Evolutionary conservation across 345 rosid genomes (phyloP).

Genomic region (Acer yangbiense): DNA sequence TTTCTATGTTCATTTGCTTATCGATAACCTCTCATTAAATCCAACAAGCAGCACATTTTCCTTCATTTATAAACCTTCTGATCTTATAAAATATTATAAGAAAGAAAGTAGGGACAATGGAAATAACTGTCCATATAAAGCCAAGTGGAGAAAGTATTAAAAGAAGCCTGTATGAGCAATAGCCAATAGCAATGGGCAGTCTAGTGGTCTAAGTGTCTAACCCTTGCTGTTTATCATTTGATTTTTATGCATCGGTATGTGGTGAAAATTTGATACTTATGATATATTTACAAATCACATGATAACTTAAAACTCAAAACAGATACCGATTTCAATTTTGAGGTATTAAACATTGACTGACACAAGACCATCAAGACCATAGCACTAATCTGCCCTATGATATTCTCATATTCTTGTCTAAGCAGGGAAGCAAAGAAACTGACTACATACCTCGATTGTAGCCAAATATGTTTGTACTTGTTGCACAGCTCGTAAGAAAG

Average conservation of each 20-base stretch:
- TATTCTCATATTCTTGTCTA: neutral
- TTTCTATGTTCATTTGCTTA: neutral
- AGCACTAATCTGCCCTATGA: neutral
- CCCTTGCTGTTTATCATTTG: neutral
- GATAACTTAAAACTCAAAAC: neutral
- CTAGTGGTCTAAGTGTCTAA: neutral
- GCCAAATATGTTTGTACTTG: slow-evolving; percentile 81
- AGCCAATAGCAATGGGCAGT: neutral
- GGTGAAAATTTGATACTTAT: neutral
- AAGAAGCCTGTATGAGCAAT: neutral
- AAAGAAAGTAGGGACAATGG: neutral
- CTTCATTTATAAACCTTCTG: neutral
- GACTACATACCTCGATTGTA: slow-evolving; percentile 58
- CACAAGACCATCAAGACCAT: slow-evolving; percentile 1
- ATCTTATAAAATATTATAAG: no score
- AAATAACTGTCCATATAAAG: neutral
- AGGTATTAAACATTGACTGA: neutral
- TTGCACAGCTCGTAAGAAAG: slow-evolving; percentile 76
- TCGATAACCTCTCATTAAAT: neutral
- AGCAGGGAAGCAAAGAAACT: slow-evolving; percentile 1
- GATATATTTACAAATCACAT: neutral
- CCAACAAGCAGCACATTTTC: neutral
- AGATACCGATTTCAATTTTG: neutral
- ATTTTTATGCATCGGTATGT: neutral
- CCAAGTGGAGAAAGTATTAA: neutral